Evolutionary conservation across 306 rosid species (phyloP), one percentile per base, ranked within the genome.

Genomic region (Betula pendula): DNA sequence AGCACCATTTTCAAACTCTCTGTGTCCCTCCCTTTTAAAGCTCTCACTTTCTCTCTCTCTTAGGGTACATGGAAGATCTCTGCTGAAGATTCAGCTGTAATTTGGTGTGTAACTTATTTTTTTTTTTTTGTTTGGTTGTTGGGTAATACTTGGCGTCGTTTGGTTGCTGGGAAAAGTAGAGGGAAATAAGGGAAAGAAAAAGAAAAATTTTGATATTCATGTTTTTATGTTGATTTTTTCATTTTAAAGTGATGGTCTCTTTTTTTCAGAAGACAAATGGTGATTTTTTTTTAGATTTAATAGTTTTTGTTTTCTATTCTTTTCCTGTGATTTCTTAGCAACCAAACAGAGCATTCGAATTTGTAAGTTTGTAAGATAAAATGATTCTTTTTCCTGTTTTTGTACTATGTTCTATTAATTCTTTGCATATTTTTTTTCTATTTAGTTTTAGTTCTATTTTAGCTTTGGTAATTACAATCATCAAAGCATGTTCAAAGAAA

Each of bases 1-100:
- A 69, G 15, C 42, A 27, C 70, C 83, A 52, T 60, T 79, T 84
- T 90, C 90, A 86, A 90, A 86, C 84, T 29, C 65, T 44, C 15
- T 65, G 73, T 73, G 82, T 83, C 84, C 84, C 88, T 81, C 80
- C 74, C 73, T 81, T 75, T 81, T 71, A 75, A 59, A n/a, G 27
- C 67, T 47, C 80, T 43, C 81, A 5, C 62, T 71, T 38, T 68
- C 75, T 71, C 83, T 80, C 85, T 78, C 86, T 71, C 82, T 56
- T 79, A 84, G 89, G 92, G 88, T 85, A 72, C 80, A 73, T 69
- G 68, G 74, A 66, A 71, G 27, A 47, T 15, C 48, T 11, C 69
- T 13, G 63, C 13, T 35, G 73, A 80, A 38, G 47, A 49, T 42
- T 83, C 79, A 73, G 68, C 83, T 70, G 74, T 49, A 42, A 51